Conservation (phyloP, 2,329 filamentous ascomycete genomes). For the Purpureocillium takamizusanense region DNA sequence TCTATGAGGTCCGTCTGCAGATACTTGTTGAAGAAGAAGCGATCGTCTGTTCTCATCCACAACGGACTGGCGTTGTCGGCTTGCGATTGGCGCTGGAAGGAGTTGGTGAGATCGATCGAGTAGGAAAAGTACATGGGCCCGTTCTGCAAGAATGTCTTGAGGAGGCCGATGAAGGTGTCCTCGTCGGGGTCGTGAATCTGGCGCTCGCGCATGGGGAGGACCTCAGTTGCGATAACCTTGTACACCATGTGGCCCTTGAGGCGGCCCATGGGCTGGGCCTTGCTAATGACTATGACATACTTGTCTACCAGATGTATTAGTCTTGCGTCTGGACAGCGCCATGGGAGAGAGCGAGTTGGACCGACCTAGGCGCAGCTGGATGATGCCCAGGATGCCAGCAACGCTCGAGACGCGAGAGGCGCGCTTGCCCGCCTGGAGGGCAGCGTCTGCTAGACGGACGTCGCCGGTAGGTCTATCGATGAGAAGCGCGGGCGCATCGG, state of each 20-base stretch:
- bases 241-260: constrained; percentile 96
- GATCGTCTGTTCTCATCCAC: constrained; percentile 89
- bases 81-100: constrained; percentile 86
- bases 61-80: constrained; percentile 62
- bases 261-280: constrained; percentile 81
- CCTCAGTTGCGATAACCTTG: constrained; percentile 83
- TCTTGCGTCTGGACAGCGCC: neutral
- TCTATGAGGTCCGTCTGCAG: constrained; percentile 86
- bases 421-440: constrained; percentile 66
- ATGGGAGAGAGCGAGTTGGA: constrained; percentile 4
- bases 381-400: constrained; percentile 86
- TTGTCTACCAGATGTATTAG: constrained; percentile 51
- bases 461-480: constrained; percentile 91
- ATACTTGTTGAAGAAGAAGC: constrained; percentile 98
- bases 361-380: constrained; percentile 84
- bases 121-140: constrained; percentile 98
- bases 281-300: constrained; percentile 94
- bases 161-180: constrained; percentile 76
- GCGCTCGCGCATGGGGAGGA: constrained; percentile 87
- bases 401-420: constrained; percentile 74
- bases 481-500: constrained; percentile 76
- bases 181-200: constrained; percentile 88
- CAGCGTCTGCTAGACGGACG: constrained; percentile 73
- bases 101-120: constrained; percentile 92
- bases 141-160: constrained; percentile 72